A percentile compares a stretch with the other conserved stretches of the same genome.
phyloP scores from a whole-genome alignment of 768 basidiomycete genomes.

The Collybia mongolica region DNA sequence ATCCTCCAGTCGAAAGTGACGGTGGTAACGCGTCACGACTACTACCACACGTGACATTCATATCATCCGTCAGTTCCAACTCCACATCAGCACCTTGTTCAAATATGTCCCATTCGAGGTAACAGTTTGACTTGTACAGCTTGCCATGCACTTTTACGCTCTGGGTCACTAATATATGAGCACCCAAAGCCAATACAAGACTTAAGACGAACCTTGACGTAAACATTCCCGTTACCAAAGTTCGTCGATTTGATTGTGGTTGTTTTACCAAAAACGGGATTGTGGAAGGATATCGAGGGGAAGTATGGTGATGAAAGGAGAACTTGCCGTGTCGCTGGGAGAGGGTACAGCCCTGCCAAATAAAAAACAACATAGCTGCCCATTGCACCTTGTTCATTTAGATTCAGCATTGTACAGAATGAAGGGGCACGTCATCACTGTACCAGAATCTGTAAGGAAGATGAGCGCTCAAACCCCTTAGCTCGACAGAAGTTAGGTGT shows the following conservation, averaged over 20 bases:
- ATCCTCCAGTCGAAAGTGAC: slow-evolving; percentile 65
- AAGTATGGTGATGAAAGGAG: slow-evolving; percentile 65
- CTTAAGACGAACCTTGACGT: not conserved
- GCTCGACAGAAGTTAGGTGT: slow-evolving; percentile 9
- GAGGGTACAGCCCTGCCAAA: slow-evolving; percentile 58
- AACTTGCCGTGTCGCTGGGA: slow-evolving; percentile 60
- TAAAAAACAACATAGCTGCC: slow-evolving; percentile 60
- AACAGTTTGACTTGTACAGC: slow-evolving; percentile 62
- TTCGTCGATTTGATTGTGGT: slow-evolving; percentile 50
- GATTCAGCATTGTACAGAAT: not conserved
- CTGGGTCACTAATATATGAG: slow-evolving; percentile 23
- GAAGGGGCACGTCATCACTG: not conserved
- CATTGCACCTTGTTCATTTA: slow-evolving; percentile 48
- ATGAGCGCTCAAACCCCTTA: slow-evolving; percentile 20
- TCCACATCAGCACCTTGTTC: slow-evolving; percentile 49
- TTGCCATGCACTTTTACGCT: slow-evolving; percentile 55
- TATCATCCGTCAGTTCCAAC: slow-evolving; percentile 52
- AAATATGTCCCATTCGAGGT: slow-evolving; percentile 64
- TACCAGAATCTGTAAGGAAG: slow-evolving; percentile 18
- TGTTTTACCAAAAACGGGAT: slow-evolving; percentile 54
- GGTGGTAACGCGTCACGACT: slow-evolving; percentile 49
- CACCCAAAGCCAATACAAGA: not conserved
- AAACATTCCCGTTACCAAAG: slow-evolving; percentile 47
- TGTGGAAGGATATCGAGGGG: slow-evolving; percentile 57
- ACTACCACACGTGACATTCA: slow-evolving; percentile 49